These are phyloP conservation scores for Boechera divaricarpa DNA, from an alignment of 345 rosid species.

Conservation along the genomic window DNA sequence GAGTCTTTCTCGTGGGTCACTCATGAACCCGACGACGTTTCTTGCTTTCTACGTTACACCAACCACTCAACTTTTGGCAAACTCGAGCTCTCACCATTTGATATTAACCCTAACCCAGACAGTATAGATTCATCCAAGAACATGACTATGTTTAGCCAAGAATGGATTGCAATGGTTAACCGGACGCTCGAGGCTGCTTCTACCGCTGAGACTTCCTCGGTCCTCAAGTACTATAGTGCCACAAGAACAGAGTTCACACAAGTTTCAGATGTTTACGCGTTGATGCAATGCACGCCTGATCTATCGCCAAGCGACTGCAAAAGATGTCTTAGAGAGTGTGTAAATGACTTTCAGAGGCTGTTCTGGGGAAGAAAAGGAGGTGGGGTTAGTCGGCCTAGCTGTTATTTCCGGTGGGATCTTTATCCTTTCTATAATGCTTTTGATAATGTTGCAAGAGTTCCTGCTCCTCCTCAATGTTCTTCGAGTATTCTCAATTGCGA, in stretches of 20 bases:
- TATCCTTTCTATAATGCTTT: constrained; percentile 43
- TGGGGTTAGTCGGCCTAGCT: constrained; percentile 46
- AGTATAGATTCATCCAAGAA: constrained; percentile 17
- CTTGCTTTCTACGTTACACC: constrained; percentile 50
- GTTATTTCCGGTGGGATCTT: constrained; percentile 57
- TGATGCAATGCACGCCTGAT: constrained; percentile 60
- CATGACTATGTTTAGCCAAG: constrained; percentile 35
- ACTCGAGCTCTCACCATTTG: constrained; percentile 33
- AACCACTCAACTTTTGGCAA: constrained; percentile 42
- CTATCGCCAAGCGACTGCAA: constrained; percentile 41
- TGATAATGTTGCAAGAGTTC: constrained; percentile 25
- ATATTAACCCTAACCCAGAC: not conserved
- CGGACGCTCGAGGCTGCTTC: constrained; percentile 42
- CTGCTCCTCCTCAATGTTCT: constrained; percentile 30
- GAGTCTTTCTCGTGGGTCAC: constrained; percentile 45
- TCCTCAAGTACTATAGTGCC: constrained; percentile 49
- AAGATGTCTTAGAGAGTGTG: constrained; percentile 35
- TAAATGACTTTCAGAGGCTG: constrained; percentile 9
- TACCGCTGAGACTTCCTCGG: constrained; percentile 41
- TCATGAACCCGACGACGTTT: constrained; percentile 27
- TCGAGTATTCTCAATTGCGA: constrained; percentile 1
- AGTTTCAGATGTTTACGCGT: constrained; percentile 38
- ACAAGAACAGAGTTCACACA: constrained; percentile 35
- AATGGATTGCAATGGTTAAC: constrained; percentile 43
- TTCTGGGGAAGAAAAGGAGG: constrained; percentile 53